These are phyloP conservation scores for Ustilago shanxiensis DNA, from an alignment of 1,284 basidiomycete species.

Conservation along the genomic window DNA sequence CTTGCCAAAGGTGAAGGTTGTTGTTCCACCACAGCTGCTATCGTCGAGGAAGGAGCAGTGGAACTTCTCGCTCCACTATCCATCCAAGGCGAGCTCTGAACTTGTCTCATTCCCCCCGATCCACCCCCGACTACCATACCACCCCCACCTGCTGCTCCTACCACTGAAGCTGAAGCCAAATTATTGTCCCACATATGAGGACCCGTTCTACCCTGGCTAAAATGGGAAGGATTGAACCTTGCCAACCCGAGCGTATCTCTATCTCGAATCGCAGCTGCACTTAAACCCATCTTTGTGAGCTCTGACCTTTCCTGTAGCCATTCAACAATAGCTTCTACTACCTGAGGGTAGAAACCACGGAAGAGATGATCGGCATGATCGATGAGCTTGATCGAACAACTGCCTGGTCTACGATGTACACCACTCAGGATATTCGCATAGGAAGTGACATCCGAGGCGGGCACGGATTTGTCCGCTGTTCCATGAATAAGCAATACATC, in stretches of 20 bases:
- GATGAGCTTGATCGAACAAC: slow-evolving; percentile 46
- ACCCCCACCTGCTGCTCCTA: not conserved
- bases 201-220: slow-evolving; percentile 12
- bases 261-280: slow-evolving; percentile 40
- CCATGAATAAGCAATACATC: slow-evolving; percentile 59
- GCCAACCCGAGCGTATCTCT: slow-evolving; percentile 33
- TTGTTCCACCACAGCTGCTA: not conserved
- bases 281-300: slow-evolving; percentile 39
- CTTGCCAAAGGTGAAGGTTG: not conserved
- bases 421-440: slow-evolving; percentile 52
- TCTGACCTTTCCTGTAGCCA: slow-evolving; percentile 41
- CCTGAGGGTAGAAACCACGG: slow-evolving; percentile 52
- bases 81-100: slow-evolving; percentile 9
- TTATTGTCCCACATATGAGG: slow-evolving; percentile 31
- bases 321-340: slow-evolving; percentile 49
- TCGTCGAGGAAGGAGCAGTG: not conserved
- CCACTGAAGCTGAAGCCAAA: not conserved
- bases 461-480: slow-evolving; percentile 56
- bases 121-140: no score
- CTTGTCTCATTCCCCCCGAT: not conserved
- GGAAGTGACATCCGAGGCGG: slow-evolving; percentile 40
- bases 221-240: slow-evolving; percentile 27
- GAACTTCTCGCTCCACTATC: slow-evolving; percentile 4
- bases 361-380: slow-evolving; percentile 60
- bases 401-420: slow-evolving; percentile 33